phyloP scores from a whole-genome alignment of 2,329 filamentous ascomycete genomes.

The Ascochyta rabiei region DNA sequence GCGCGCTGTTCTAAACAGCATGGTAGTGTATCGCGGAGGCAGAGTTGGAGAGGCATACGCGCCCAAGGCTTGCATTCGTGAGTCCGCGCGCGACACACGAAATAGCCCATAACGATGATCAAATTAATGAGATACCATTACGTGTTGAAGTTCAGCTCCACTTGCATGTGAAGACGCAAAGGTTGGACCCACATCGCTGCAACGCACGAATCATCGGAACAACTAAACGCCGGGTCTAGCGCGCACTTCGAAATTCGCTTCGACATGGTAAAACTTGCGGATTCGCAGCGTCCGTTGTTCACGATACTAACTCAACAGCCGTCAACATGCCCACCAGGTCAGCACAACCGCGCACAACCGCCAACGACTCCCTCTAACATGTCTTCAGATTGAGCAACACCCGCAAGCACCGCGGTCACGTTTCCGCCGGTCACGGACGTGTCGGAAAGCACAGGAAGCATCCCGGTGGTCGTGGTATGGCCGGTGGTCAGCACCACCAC shows the following conservation, averaged over 20 bases:
- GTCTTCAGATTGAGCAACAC: conserved; percentile 36
- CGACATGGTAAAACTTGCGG: conserved; percentile 11
- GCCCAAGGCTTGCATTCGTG: neutral
- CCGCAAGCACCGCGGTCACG: conserved; percentile 77
- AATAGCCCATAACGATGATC: neutral
- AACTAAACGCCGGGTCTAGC: neutral
- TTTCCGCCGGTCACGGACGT: conserved; percentile 97
- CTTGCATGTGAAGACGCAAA: neutral
- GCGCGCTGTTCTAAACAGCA: conserved; percentile 30
- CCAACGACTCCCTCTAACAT: conserved; percentile 6
- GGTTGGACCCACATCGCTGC: neutral
- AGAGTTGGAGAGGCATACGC: neutral
- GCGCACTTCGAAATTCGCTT: conserved; percentile 6
- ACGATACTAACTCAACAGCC: conserved; percentile 40
- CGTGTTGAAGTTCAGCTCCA: neutral
- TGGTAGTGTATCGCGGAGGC: neutral
- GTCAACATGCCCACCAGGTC: conserved; percentile 42
- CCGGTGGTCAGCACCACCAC: conserved; percentile 99
- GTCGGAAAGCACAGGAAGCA: conserved; percentile 98
- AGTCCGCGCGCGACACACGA: neutral
- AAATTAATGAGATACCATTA: neutral
- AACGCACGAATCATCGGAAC: conserved; percentile 7
- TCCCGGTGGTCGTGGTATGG: conserved; percentile 77
- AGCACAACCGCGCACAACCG: conserved; percentile 6
- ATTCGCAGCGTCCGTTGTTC: conserved; percentile 7